Evolutionary conservation across 164 flowering plant genomes (phyloP), one percentile per base, ranked within the genome.

Genomic region (Aristolochia contorta): DNA sequence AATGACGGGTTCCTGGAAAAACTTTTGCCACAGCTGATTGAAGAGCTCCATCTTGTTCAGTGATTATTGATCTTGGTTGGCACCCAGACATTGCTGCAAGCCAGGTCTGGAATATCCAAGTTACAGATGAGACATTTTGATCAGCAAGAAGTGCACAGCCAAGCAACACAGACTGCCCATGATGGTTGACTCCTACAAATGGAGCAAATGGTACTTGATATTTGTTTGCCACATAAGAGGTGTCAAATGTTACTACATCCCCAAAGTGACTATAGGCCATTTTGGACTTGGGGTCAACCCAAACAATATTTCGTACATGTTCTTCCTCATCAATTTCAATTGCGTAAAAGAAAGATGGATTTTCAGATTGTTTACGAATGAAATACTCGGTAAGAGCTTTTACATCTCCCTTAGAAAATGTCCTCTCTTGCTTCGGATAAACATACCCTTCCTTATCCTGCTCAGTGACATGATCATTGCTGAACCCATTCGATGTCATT

Each of bases 261-360:
- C 68, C 62, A 24, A 65, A 65, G 51, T 65, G 47, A 37, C 33
- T 51, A 32, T 45, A 58, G 19, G 68, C 56, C 47, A 58, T 65
- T 37, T 58, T 50, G 14, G 68, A 58, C 22, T 37, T 65, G 7
- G 51, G 33, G 41, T 65, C 68, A 45, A 37, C 57, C 68, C 68
- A 65, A 21, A 65, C 52, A 21, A 58, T 19, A 58, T 58, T 65
- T 20, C 46, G 58, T 37, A 65, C 58, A 18, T 25, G 56, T 18
- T 65, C 63, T 58, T 65, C 23, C 3, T 58, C 68, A 53, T 65
- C 56, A 48, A 65, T 50, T 23, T 65, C 55, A 20, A 65, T 25
- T 16, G 68, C 62, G 25, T 65, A 65, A 58, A 58, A 65, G 61
- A 65, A 65, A 23, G 49, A 49, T 1, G 68, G 63, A 16, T 65